These are phyloP conservation scores for Trichoderma afroharzianum DNA, from an alignment of 2,329 filamentous ascomycete species.

Conservation along the genomic window DNA sequence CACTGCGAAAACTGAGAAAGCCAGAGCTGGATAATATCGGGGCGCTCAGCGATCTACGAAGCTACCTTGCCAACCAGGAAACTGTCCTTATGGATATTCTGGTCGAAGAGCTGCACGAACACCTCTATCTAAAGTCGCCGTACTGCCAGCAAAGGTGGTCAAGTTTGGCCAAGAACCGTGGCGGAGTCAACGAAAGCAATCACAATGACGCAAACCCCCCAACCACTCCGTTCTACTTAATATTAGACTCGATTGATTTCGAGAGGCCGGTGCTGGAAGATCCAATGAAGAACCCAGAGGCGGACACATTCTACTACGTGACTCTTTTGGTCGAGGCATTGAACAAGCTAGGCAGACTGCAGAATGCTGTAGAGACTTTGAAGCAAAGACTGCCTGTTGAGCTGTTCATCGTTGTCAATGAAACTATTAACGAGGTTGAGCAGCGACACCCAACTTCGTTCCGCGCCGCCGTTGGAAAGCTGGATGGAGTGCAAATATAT, in stretches of 20 bases:
- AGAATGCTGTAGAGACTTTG: slow-evolving; percentile 81
- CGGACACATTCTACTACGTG: slow-evolving; percentile 93
- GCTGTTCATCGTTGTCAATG: slow-evolving; percentile 88
- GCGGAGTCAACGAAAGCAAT: slow-evolving; percentile 44
- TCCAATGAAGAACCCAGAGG: slow-evolving; percentile 86
- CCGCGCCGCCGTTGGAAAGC: slow-evolving; percentile 53
- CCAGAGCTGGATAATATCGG: slow-evolving; percentile 91
- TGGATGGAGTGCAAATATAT: slow-evolving; percentile 58
- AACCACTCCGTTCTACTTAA: slow-evolving; percentile 53
- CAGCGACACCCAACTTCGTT: slow-evolving; percentile 85
- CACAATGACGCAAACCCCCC: slow-evolving; percentile 43
- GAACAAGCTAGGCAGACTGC: slow-evolving; percentile 82
- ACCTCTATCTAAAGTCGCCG: slow-evolving; percentile 94
- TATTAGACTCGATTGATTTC: slow-evolving; percentile 60
- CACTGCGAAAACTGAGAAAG: slow-evolving; percentile 75
- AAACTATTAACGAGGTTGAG: slow-evolving; percentile 91
- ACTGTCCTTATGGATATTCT: slow-evolving; percentile 87
- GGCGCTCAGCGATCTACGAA: slow-evolving; percentile 77
- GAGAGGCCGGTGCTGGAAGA: slow-evolving; percentile 71
- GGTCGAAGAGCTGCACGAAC: slow-evolving; percentile 95
- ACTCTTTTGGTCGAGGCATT: slow-evolving; percentile 81
- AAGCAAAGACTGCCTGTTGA: slow-evolving; percentile 93
- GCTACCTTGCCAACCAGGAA: slow-evolving; percentile 91
- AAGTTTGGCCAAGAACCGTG: slow-evolving; percentile 66
- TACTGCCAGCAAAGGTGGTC: slow-evolving; percentile 98